Conservation (phyloP, 768 basidiomycete genomes). For the Harrya chromipes region DNA sequence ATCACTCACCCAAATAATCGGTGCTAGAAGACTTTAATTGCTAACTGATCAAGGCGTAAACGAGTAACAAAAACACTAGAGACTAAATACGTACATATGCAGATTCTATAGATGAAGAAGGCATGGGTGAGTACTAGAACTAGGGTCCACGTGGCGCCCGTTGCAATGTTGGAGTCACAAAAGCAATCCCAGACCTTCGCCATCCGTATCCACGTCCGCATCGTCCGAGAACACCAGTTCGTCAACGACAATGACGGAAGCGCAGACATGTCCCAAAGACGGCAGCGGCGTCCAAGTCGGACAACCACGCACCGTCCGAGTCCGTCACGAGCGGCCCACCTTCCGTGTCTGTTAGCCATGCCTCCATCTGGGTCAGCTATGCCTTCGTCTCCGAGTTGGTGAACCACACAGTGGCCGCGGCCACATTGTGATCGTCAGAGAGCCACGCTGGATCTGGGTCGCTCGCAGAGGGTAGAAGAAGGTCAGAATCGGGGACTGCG, state of each 20-base stretch:
- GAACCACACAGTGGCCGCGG: constrained; percentile 5
- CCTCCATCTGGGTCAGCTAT: constrained; percentile 27
- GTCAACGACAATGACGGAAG: constrained; percentile 18
- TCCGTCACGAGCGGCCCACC: constrained; percentile 45
- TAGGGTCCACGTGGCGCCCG: neutral
- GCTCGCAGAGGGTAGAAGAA: constrained; percentile 5
- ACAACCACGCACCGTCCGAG: constrained; percentile 32
- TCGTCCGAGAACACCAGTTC: constrained; percentile 30
- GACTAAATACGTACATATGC: neutral
- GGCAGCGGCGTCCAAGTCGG: constrained; percentile 30
- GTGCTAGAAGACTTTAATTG: neutral
- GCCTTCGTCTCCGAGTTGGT: constrained; percentile 17
- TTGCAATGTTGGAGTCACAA: too few relatives aligned
- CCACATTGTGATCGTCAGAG: constrained; percentile 9
- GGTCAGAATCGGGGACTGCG: constrained; percentile 13
- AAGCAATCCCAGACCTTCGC: constrained; percentile 25
- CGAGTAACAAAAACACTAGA: neutral
- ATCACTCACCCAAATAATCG: constrained; percentile 3
- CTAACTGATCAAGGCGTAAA: neutral
- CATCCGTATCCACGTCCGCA: constrained; percentile 14
- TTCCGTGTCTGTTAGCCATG: constrained; percentile 29
- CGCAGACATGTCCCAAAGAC: constrained; percentile 22
- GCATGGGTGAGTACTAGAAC: neutral
- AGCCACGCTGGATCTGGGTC: constrained; percentile 8
- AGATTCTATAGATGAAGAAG: neutral